phyloP scores from a whole-genome alignment of 305 asterid species.

The Fraxinus platypoda region DNA sequence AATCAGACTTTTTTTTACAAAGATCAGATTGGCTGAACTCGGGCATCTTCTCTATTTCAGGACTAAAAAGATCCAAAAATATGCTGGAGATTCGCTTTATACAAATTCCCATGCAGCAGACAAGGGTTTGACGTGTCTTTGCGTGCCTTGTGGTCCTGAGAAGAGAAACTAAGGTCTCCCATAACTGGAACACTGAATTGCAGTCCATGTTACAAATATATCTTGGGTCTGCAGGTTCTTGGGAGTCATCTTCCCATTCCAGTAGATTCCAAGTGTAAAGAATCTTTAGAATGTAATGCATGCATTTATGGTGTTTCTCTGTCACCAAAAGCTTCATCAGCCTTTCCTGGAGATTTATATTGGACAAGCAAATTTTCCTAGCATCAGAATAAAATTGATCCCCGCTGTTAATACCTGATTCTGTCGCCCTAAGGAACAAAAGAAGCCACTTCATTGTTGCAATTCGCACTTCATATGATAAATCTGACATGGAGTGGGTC shows the following conservation, averaged over 20 bases:
- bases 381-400: slow-evolving; percentile 42
- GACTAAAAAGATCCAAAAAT: slow-evolving; percentile 39
- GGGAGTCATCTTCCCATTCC: slow-evolving; percentile 37
- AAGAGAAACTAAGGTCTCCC: slow-evolving; percentile 74
- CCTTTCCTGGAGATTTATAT: slow-evolving; percentile 55
- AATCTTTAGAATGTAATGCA: slow-evolving; percentile 66
- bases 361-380: slow-evolving; percentile 41
- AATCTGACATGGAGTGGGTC: slow-evolving; percentile 59
- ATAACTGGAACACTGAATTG: slow-evolving; percentile 51
- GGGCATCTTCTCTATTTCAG: slow-evolving; percentile 28
- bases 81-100: slow-evolving; percentile 51
- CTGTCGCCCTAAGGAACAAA: slow-evolving; percentile 52
- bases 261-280: slow-evolving; percentile 74
- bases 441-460: slow-evolving; percentile 87
- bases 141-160: slow-evolving; percentile 71
- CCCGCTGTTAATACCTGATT: slow-evolving; percentile 28
- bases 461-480: slow-evolving; percentile 82
- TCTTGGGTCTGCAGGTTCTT: slow-evolving; percentile 33
- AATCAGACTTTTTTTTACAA: slow-evolving; percentile 30
- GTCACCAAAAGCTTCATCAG: slow-evolving; percentile 55
- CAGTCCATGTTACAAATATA: slow-evolving; percentile 54
- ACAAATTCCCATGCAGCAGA: slow-evolving; percentile 91
- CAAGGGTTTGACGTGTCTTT: slow-evolving; percentile 64
- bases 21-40: slow-evolving; percentile 32
- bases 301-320: slow-evolving; percentile 84